A percentile compares a stretch with the other conserved stretches of the same genome.
Evolutionary conservation across 306 rosid genomes (phyloP).

Genomic region (Morella rubra): DNA sequence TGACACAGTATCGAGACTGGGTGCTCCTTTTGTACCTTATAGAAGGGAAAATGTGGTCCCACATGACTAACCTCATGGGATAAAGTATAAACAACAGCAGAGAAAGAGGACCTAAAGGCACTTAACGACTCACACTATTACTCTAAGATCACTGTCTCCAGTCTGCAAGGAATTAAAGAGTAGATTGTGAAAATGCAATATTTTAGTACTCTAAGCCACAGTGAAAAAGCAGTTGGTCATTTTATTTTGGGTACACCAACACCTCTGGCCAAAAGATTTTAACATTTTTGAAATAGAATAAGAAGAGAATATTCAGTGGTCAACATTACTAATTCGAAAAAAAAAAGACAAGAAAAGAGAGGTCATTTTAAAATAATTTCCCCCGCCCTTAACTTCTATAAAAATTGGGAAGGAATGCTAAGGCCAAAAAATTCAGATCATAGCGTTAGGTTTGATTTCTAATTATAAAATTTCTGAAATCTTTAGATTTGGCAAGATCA

Average conservation of each 20-base stretch:
- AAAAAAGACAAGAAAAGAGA: background rate
- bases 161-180: background rate
- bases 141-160: background rate
- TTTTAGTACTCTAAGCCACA: background rate
- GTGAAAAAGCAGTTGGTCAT: background rate
- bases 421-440: conserved; percentile 1
- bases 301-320: background rate
- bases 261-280: background rate
- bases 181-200: background rate
- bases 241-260: background rate
- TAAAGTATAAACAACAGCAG: background rate
- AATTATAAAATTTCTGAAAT: background rate
- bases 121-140: background rate
- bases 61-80: background rate
- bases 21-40: background rate
- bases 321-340: background rate
- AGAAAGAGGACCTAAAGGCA: background rate
- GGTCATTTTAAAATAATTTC: too few species aligned
- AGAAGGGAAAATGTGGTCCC: background rate
- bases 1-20: background rate
- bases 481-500: too few species aligned
- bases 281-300: background rate
- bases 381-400: background rate
- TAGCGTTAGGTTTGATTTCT: background rate
- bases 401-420: background rate